Base-by-base conservation (phyloP, 345 rosid genomes). In the Schrenkiella parvula region DNA sequence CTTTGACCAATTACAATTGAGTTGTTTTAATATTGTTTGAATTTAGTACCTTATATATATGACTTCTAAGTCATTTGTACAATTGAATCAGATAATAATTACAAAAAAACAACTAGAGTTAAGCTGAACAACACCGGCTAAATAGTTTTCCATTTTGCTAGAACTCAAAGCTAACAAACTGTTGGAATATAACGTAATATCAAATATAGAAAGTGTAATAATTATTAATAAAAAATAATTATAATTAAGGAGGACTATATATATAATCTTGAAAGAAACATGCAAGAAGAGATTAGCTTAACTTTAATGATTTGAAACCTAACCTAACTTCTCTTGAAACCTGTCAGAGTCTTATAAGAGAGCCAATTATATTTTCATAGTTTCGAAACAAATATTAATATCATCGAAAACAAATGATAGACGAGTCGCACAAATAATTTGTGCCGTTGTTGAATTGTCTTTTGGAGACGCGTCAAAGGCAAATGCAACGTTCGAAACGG, bases 401-500 rank as follows among this genome's bases (percentile, higher is more conserved):
- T 22, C 9, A 21, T n/a, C 8, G 25, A 26, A 26, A 59, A 21
- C 4, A 43, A 15, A 14, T 3, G 6, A 60, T 7, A 52, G 31
- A 13, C 7, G 8, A 38, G 41, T 23, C 64, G 43, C 55, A 46
- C 46, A 6, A 57, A 47, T 25, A 15, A 38, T 66, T 31, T 59
- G 57, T 65, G 65, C 23, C 57, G 65, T 64, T 43, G 67, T 26
- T 54, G 44, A 66, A 58, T 23, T 31, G 73, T 60, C 79, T 14
- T 38, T 75, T 75, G 69, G 31, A 25, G 68, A 68, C 41, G 51
- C 68, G 74, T 75, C 66, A 65, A 65, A 65, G 77, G 2, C 70
- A 64, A 61, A 42, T 42, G 39, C 64, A 67, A 51, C n/a, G 58
- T 6, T 26, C 18, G 15, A 26, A 10, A 22, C 7, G 63, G 74